Percentiles rank a stretch among this genome's conserved stretches.
phyloP scores from a whole-genome alignment of 495 filamentous ascomycete species.

The Oleoguttula mirabilis region DNA sequence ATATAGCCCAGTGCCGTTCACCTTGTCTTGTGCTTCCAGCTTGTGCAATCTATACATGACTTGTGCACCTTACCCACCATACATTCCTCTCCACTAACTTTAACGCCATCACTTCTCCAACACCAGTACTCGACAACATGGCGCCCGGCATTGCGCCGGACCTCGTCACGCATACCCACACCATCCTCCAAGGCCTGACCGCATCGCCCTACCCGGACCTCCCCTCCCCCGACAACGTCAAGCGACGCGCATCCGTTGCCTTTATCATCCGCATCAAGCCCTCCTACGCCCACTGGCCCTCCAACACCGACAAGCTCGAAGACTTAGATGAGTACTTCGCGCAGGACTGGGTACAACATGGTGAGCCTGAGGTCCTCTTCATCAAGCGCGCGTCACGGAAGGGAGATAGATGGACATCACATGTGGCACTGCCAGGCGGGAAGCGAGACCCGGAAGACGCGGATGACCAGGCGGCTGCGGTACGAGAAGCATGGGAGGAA shows the following conservation, averaged over 20 bases:
- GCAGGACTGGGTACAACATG: conserved; percentile 58
- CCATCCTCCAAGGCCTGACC: conserved; percentile 40
- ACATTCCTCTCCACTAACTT: too few relatives aligned
- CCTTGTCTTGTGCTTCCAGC: too few relatives aligned
- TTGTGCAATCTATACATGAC: too few relatives aligned
- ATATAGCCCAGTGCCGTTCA: too few relatives aligned
- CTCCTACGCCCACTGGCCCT: conserved; percentile 44
- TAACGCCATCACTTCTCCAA: too few relatives aligned
- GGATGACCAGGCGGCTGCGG: conserved; percentile 51
- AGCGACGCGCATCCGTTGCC: conserved; percentile 61
- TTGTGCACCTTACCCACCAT: too few relatives aligned
- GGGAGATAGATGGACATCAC: conserved; percentile 65
- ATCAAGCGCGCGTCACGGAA: conserved; percentile 62
- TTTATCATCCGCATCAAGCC: conserved; percentile 59
- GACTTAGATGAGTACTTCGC: conserved; percentile 51
- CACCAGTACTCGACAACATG: conserved; percentile 1
- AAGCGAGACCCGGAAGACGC: conserved; percentile 57
- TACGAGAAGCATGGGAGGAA: conserved; percentile 61
- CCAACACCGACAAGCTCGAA: conserved; percentile 25
- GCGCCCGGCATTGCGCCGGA: neutral
- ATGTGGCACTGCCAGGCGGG: conserved; percentile 65
- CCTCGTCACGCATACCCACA: conserved; percentile 4
- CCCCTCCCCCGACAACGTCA: conserved; percentile 47
- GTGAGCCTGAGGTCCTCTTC: conserved; percentile 64
- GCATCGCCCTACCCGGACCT: conserved; percentile 49